Conservation (phyloP, 306 rosid genomes). For the Pterocarpus santalinus region DNA sequence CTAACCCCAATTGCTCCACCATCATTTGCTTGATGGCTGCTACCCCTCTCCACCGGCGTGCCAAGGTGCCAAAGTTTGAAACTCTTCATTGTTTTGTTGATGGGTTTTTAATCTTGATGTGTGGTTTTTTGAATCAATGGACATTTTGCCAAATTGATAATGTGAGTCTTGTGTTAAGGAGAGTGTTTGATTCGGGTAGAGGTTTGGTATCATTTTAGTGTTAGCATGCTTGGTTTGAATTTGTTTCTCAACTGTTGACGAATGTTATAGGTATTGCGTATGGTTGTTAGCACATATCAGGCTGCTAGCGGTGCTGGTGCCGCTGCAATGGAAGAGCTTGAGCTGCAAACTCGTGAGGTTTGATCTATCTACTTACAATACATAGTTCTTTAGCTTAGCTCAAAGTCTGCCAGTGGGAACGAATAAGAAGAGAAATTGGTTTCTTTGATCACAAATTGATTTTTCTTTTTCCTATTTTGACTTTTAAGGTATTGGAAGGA, state of each 20-base stretch:
- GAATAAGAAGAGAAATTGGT: background rate
- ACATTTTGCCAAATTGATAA: background rate
- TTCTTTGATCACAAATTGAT: slow-evolving; percentile 22
- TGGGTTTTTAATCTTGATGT: background rate
- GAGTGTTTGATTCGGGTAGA: background rate
- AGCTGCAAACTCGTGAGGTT: slow-evolving; percentile 96
- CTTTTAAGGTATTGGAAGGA: slow-evolving; percentile 78
- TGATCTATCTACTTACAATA: slow-evolving; percentile 7
- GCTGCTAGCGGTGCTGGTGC: slow-evolving; percentile 99
- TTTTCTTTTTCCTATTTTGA: slow-evolving; percentile 33
- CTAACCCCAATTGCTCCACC: slow-evolving; percentile 98
- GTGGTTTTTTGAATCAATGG: background rate
- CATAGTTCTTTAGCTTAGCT: slow-evolving; percentile 17
- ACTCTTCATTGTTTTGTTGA: background rate
- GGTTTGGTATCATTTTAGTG: background rate
- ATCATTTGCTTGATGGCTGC: slow-evolving; percentile 96
- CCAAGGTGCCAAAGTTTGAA: slow-evolving; percentile 62
- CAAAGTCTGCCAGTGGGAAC: background rate
- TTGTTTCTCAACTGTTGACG: slow-evolving; percentile 11
- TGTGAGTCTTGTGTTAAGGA: background rate
- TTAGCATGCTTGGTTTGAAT: slow-evolving; percentile 9
- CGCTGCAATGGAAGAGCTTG: slow-evolving; percentile 99
- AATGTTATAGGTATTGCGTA: slow-evolving; percentile 79
- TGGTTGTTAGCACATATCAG: slow-evolving; percentile 98
- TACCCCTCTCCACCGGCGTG: slow-evolving; percentile 91